Base-by-base conservation (phyloP, 1,139 yeast genomes). In the Yamadazyma mexicana region DNA sequence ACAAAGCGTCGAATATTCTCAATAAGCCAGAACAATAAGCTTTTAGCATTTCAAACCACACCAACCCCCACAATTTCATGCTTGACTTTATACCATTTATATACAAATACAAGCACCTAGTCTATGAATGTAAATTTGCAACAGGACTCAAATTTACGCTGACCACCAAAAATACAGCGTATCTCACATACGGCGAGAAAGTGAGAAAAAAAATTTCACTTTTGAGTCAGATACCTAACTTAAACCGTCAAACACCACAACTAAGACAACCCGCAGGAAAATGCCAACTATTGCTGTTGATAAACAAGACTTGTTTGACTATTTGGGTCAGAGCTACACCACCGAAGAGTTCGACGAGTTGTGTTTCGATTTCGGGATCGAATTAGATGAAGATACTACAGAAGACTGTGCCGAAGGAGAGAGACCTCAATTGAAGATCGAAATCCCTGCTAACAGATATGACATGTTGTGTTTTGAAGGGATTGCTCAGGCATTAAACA, bases 391-490 rank as follows among this genome's bases (percentile, higher is more conserved):
- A 69, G 98, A 94, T 62, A 81, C 87, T 54, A 86, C 94, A 34
- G 88, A 84, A 37, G 94, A 84, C 38, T 83, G 87, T 47, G 72
- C 71, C 52, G 83, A 77, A 42, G 82, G 78, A 34, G 97, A 91
- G 67, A 87, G 98, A 63, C 97, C 99, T 17, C 95, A 91, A 66
- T 76, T 88, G 56, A 94, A 94, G 69, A 89, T 94, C 57, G 99
- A 94, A 64, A 83, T 94, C 50, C 98, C 97, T 41, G 99, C 99
- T 48, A 94, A 94, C 69, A 81, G 98, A 70, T 94, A 92, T 59
- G 99, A 92, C 62, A 82, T 94, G 92, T 81, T 94, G 52, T 94
- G 98, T 72, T 85, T 89, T 50, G 99, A 94, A 66, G 99, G 99
- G 58, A 91, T 94, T 63, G 88, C 97, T 1, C 95, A 89, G 59